phyloP scores from a whole-genome alignment of 2,329 filamentous ascomycete genomes.

The Shiraia sp. region DNA sequence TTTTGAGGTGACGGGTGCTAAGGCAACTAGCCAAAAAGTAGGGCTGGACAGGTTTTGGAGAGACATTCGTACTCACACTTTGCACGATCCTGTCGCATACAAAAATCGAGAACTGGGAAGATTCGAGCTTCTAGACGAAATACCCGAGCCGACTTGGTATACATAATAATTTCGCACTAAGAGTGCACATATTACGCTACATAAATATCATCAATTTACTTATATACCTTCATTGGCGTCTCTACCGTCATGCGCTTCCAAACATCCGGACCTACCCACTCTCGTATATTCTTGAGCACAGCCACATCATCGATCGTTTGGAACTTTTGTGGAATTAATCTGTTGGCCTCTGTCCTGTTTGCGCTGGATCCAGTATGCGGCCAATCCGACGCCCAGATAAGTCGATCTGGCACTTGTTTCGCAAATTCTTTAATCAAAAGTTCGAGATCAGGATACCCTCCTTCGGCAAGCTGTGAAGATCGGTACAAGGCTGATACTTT shows the following conservation, averaged over 20 bases:
- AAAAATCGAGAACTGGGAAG: conserved; percentile 66
- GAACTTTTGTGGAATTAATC: conserved; percentile 3
- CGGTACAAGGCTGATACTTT: conserved; percentile 64
- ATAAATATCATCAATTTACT: no score
- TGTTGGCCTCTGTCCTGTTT: conserved; percentile 25
- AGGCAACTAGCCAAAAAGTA: conserved; percentile 61
- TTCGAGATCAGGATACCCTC: conserved; percentile 42
- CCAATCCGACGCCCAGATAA: conserved; percentile 66
- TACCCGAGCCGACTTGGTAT: conserved; percentile 65
- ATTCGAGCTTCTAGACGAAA: conserved; percentile 60
- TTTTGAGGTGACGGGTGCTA: conserved; percentile 66
- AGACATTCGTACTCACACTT: conserved; percentile 66
- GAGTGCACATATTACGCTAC: no score
- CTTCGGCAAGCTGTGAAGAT: conserved; percentile 41
- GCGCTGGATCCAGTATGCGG: conserved; percentile 62
- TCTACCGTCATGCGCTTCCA: conserved; percentile 3
- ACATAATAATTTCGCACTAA: conserved; percentile 50
- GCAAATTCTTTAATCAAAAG: conserved; percentile 54
- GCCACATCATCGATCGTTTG: conserved; percentile 1
- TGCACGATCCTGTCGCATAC: conserved; percentile 70
- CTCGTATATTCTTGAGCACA: conserved; percentile 1
- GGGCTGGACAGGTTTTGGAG: conserved; percentile 69
- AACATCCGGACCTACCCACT: conserved; percentile 1
- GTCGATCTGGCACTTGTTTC: conserved; percentile 51
- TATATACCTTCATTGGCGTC: conserved; percentile 1